Conservation (phyloP, 2,329 filamentous ascomycete species). For the Ceratocystis alfenasii region DNA sequence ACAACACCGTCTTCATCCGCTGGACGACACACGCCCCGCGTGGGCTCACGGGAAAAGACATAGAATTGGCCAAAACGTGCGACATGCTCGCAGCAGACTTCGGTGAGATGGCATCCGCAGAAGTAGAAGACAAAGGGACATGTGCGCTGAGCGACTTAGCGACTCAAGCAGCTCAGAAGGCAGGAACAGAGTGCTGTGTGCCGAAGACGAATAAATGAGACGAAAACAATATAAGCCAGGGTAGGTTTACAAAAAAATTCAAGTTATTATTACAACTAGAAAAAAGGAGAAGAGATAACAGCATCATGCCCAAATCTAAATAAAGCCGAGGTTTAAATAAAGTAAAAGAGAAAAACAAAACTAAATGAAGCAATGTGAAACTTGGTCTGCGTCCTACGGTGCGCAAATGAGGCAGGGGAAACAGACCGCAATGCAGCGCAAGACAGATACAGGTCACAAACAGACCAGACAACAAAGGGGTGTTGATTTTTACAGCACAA, state of each 20-base stretch:
- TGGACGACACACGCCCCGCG: conserved; percentile 61
- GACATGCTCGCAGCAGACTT: conserved; percentile 46
- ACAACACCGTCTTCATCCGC: conserved; percentile 56
- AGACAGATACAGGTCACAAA: neutral
- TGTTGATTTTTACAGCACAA: neutral
- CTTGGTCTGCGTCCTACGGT: neutral
- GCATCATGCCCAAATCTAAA: conserved; percentile 11
- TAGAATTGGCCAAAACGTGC: conserved; percentile 49
- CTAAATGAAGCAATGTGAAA: conserved; percentile 3
- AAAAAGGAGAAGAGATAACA: conserved; percentile 23
- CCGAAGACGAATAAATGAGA: conserved; percentile 31
- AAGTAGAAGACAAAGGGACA: conserved; percentile 27
- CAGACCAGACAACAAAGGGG: neutral
- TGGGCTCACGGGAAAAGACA: conserved; percentile 53
- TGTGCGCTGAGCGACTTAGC: conserved; percentile 35
- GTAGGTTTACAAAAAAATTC: conserved; percentile 4
- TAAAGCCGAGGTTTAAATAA: conserved; percentile 10
- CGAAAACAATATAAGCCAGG: neutral
- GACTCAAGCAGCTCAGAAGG: conserved; percentile 35
- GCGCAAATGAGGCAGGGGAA: neutral
- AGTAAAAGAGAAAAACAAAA: conserved; percentile 14
- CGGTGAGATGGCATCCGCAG: conserved; percentile 34
- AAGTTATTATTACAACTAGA: conserved; percentile 22
- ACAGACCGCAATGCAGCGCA: neutral
- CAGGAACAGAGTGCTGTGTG: conserved; percentile 42